Percentiles rank a stretch among this genome's conserved stretches.
Conservation (phyloP, 192 early-diverging fungal genomes). For the Lobosporangium transversale region DNA sequence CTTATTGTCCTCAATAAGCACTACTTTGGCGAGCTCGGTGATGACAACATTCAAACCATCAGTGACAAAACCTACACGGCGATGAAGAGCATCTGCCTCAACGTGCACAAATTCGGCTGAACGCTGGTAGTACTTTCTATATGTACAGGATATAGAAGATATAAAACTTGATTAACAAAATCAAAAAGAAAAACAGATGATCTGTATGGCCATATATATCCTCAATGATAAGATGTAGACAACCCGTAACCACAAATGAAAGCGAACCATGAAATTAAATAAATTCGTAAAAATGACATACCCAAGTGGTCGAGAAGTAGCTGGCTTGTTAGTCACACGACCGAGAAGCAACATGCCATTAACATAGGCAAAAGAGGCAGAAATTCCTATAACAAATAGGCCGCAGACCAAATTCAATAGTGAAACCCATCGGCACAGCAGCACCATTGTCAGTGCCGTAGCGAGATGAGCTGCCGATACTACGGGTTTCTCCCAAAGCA, state of each 20-base stretch:
- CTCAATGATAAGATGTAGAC: too few species aligned
- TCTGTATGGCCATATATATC: too few species aligned
- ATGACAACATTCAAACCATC: slow-evolving; percentile 48
- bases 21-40: slow-evolving; percentile 45
- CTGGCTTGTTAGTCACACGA: slow-evolving; percentile 33
- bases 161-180: neutral
- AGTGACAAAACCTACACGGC: slow-evolving; percentile 29
- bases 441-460: slow-evolving; percentile 15
- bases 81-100: slow-evolving; percentile 27
- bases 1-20: slow-evolving; percentile 46
- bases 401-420: slow-evolving; percentile 40
- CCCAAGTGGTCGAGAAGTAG: slow-evolving; percentile 36
- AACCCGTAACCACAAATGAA: too few species aligned
- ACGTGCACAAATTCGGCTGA: slow-evolving; percentile 41
- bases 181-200: neutral
- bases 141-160: too few species aligned
- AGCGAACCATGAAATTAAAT: too few species aligned
- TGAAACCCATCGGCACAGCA: slow-evolving; percentile 48
- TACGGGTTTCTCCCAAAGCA: slow-evolving; percentile 37
- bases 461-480: slow-evolving; percentile 27
- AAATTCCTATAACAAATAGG: slow-evolving; percentile 31
- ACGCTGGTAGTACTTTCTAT: slow-evolving; percentile 43
- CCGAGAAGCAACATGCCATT: slow-evolving; percentile 23
- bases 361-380: slow-evolving; percentile 37
- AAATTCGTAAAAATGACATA: too few species aligned